A percentile compares a stretch with the other conserved stretches of the same genome.
Evolutionary conservation across 768 basidiomycete genomes (phyloP).

Genomic region (Galerina marginata): DNA sequence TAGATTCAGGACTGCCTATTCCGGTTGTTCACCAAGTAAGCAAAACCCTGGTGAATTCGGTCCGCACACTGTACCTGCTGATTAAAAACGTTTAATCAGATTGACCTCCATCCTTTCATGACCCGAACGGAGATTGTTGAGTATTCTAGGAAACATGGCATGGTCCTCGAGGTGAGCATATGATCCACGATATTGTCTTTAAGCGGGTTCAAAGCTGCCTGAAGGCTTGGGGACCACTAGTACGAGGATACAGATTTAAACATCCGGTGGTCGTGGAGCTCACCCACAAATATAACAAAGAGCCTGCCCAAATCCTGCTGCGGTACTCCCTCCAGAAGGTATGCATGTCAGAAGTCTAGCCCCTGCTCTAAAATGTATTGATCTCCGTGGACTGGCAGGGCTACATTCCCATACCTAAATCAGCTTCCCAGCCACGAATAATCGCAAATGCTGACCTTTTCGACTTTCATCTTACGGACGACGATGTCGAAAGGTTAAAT

Average conservation of each 20-base stretch:
- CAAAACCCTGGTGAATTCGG: background rate
- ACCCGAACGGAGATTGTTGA: constrained; percentile 63
- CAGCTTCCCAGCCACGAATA: constrained; percentile 57
- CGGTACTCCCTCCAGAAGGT: constrained; percentile 85
- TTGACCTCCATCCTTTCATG: constrained; percentile 75
- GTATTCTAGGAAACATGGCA: constrained; percentile 59
- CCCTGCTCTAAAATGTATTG: background rate
- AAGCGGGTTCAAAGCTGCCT: background rate
- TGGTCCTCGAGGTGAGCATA: constrained; percentile 62
- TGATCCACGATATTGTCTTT: background rate
- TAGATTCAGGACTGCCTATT: constrained; percentile 48
- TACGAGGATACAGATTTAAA: constrained; percentile 66
- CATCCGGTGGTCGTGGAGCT: constrained; percentile 53
- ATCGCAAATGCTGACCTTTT: constrained; percentile 64
- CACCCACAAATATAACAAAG: constrained; percentile 61
- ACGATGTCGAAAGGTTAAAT: constrained; percentile 58
- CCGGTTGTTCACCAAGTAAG: constrained; percentile 68
- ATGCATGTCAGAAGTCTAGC: constrained; percentile 5
- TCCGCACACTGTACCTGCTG: constrained; percentile 9
- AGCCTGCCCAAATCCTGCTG: constrained; percentile 64
- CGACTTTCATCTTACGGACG: constrained; percentile 59
- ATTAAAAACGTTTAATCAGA: constrained; percentile 32
- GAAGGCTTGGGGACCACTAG: constrained; percentile 78
- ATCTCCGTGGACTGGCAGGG: constrained; percentile 37
- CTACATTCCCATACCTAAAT: constrained; percentile 72